phyloP scores from a whole-genome alignment of 768 basidiomycete genomes.

The Cystobasidiopsis lactophilus region DNA sequence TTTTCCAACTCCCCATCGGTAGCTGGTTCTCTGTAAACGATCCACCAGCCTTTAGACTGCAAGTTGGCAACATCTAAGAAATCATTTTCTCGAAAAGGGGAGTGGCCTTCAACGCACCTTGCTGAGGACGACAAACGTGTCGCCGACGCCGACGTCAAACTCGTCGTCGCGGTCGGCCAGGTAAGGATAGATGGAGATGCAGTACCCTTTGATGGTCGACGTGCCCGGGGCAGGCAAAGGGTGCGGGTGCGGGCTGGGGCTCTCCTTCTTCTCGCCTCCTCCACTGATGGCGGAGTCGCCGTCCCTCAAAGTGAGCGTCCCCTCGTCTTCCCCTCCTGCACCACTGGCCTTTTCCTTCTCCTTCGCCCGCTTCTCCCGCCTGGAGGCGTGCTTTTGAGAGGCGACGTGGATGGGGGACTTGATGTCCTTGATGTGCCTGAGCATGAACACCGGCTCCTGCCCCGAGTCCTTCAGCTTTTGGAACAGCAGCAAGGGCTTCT shows the following conservation, averaged over 20 bases:
- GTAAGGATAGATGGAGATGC: slow-evolving; percentile 95
- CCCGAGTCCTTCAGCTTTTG: slow-evolving; percentile 91
- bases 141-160: slow-evolving; percentile 83
- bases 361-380: slow-evolving; percentile 24
- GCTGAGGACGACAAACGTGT: slow-evolving; percentile 19
- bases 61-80: no score
- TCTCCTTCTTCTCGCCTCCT: neutral
- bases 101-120: slow-evolving; percentile 11
- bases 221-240: neutral
- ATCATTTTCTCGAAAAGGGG: no score
- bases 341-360: slow-evolving; percentile 4
- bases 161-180: slow-evolving; percentile 97
- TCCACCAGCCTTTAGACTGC: slow-evolving; percentile 97
- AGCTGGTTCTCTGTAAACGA: slow-evolving; percentile 75
- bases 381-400: slow-evolving; percentile 78
- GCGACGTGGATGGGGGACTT: slow-evolving; percentile 92
- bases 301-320: neutral
- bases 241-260: neutral
- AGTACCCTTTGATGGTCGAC: slow-evolving; percentile 34
- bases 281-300: neutral
- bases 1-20: slow-evolving; percentile 24
- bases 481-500: slow-evolving; percentile 89
- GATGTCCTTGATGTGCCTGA: slow-evolving; percentile 88
- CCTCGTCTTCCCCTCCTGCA: slow-evolving; percentile 2
- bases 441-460: slow-evolving; percentile 98